Conservation (phyloP, 139 green algal species). For the Trebouxia sp. region DNA sequence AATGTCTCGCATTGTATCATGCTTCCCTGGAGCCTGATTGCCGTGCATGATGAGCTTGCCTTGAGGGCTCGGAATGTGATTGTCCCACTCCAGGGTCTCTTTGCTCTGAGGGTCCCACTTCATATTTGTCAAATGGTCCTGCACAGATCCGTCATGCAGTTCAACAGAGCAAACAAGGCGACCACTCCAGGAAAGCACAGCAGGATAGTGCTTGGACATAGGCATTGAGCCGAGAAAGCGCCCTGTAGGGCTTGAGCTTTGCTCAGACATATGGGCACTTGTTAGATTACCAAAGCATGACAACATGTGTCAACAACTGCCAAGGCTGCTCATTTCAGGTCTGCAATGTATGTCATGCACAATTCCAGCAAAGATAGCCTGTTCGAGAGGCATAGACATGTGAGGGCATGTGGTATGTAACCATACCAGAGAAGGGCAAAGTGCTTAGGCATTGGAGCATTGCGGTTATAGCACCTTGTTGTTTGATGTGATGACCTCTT, state of each 20-base stretch:
- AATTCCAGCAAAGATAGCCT: too few species aligned
- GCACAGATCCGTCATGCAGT: neutral
- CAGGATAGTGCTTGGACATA: too few species aligned
- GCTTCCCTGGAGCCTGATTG: neutral
- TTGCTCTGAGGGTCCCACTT: constrained; percentile 7
- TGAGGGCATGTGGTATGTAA: neutral
- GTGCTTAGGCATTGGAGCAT: neutral
- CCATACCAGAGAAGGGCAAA: neutral
- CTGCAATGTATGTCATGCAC: too few species aligned
- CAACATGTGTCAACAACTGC: too few species aligned
- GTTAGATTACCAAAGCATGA: too few species aligned
- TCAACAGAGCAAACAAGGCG: neutral
- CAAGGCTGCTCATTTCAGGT: too few species aligned
- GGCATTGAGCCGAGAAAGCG: too few species aligned
- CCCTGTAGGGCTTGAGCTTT: too few species aligned
- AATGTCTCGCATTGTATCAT: constrained; percentile 13
- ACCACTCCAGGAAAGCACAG: too few species aligned
- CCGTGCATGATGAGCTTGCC: constrained; percentile 29
- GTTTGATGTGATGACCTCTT: constrained; percentile 20
- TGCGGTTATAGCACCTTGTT: too few species aligned
- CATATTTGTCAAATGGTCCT: constrained; percentile 26
- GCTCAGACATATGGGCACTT: too few species aligned
- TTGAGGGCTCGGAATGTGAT: neutral
- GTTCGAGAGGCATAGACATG: too few species aligned
- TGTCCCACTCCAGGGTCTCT: neutral